phyloP scores from a whole-genome alignment of 179 eudicot species.

The Beta lomatogona region DNA sequence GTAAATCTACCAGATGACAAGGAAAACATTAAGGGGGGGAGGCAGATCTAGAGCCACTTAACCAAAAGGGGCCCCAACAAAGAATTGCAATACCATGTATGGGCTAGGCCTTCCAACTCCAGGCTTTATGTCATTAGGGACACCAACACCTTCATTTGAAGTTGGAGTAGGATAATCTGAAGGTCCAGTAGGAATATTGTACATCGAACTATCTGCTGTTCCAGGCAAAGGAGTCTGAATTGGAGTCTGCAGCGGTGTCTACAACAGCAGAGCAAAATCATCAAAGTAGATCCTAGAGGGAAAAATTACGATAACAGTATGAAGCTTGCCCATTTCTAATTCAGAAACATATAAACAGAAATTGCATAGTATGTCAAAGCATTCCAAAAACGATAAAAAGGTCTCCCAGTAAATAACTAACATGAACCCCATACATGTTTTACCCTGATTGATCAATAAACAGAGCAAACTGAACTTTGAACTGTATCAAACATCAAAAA shows the following conservation, averaged over 20 bases:
- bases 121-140: constrained; percentile 41
- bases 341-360: not conserved
- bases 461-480: not conserved
- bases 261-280: constrained; percentile 23
- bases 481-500: not conserved
- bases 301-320: not conserved
- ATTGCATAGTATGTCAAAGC: not conserved
- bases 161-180: constrained; percentile 60
- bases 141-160: constrained; percentile 47
- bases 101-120: constrained; percentile 72
- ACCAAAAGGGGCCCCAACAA: not conserved
- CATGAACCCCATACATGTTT: not conserved
- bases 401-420: not conserved
- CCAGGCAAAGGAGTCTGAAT: constrained; percentile 83
- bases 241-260: constrained; percentile 83
- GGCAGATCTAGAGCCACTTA: not conserved
- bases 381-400: not conserved
- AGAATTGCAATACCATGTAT: constrained; percentile 62
- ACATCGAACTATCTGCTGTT: constrained; percentile 69
- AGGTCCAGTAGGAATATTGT: constrained; percentile 75
- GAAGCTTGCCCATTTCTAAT: not conserved
- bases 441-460: not conserved
- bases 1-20: not conserved
- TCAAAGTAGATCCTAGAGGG: not conserved
- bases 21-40: not conserved